Base-by-base conservation (phyloP, 495 filamentous ascomycete genomes). In the Immersiella caudata region DNA sequence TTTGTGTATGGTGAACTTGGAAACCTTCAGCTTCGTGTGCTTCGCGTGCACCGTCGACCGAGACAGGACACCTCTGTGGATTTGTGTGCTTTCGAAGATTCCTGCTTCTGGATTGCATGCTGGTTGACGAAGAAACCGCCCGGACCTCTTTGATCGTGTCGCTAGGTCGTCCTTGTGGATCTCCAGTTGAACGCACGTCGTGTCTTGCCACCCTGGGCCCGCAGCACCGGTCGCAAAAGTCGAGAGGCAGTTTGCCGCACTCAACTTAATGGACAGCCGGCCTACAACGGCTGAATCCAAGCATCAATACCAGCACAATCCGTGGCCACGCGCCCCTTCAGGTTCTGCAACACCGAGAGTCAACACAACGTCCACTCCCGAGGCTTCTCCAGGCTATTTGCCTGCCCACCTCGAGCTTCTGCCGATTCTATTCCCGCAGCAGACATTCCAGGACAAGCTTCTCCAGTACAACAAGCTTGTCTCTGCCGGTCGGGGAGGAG, bases 401-500 rank as follows among this genome's bases (percentile, higher is more conserved):
- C 67, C 78, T 50, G 65, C 78, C 40, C 61, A 76, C 36, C 61
- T 85, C 56, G 82, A 83, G 67, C 71, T 84, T 56, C 70, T 82
- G 6, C 81, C 82, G 22, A 80, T 80, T 69, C 70, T 84, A 36
- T 78, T 84, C 57, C 82, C 82, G 16, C 83, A 84, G 65, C 83
- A 86, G 59, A 69, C 80, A 22, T 83, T 83, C 68, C 82, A 86
- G 61, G 82, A 81, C 63, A 82, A 84, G 67, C 79, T 87, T 50
- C 80, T 81, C 20, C 78, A 83, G 52, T 86, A 86, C 78, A 86
- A 86, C 70, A 80, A 82, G 66, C 81, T 86, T 46, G 79, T 87
- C 50, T 79, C 82, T 20, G 77, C 81, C 29, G 78, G 82, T 27
- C 76, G 83, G 75, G 80, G 82, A 62, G 81, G 74, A 46, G 70